Percentiles rank a stretch among this genome's conserved stretches.
These are phyloP conservation scores for Paraconiothyrium sp. DNA, from an alignment of 2,329 filamentous ascomycete species.

Conservation along the genomic window DNA sequence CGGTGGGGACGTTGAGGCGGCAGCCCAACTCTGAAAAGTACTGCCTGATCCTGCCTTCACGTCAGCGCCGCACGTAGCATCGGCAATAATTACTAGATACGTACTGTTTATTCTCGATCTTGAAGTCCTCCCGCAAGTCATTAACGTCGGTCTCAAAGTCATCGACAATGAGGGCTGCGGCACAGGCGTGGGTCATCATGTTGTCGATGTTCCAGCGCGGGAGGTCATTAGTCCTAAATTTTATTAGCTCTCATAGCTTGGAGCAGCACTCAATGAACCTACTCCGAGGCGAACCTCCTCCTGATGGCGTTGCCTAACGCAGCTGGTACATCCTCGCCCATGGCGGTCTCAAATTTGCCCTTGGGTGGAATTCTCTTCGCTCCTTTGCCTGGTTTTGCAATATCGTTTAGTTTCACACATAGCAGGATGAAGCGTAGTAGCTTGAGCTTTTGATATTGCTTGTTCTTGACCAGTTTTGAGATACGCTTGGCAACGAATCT, in stretches of 20 bases:
- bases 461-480: conserved; percentile 64
- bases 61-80: conserved; percentile 20
- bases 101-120: conserved; percentile 73
- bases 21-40: conserved; percentile 83
- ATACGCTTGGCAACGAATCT: conserved; percentile 74
- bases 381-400: conserved; percentile 47
- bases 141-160: conserved; percentile 77
- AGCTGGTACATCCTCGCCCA: conserved; percentile 51
- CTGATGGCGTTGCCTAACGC: conserved; percentile 52
- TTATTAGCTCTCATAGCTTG: conserved; percentile 24
- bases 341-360: conserved; percentile 73
- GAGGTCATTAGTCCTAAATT: conserved; percentile 59
- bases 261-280: conserved; percentile 16
- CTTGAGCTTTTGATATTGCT: conserved; percentile 59
- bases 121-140: conserved; percentile 75
- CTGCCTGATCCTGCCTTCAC: conserved; percentile 61
- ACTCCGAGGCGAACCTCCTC: conserved; percentile 68
- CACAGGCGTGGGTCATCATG: conserved; percentile 77
- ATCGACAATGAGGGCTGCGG: conserved; percentile 75
- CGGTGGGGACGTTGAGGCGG: conserved; percentile 61
- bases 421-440: conserved; percentile 59
- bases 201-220: conserved; percentile 77
- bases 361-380: conserved; percentile 64
- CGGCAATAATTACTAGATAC: conserved; percentile 15
- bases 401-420: conserved; percentile 59